These are phyloP conservation scores for Ogataea hybrid DNA, from an alignment of 1,139 yeast species.

Conservation along the genomic window DNA sequence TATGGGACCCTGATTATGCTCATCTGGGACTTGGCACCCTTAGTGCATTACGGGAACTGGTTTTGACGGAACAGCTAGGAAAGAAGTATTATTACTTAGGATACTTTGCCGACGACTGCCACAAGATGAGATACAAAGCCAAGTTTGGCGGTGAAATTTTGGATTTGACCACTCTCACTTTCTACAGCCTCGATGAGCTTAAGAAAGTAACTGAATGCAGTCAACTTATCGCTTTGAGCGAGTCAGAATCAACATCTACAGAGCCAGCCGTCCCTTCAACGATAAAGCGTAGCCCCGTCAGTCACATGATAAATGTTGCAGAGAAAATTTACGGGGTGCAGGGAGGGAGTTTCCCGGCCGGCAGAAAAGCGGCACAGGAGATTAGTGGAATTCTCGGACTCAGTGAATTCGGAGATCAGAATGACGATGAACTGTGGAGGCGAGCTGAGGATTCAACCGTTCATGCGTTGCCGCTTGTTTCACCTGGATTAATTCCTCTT, in stretches of 20 bases:
- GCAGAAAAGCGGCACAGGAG: slow-evolving; percentile 6
- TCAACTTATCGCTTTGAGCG: slow-evolving; percentile 41
- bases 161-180: slow-evolving; percentile 50
- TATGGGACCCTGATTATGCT: slow-evolving; percentile 84
- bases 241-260: slow-evolving; percentile 9
- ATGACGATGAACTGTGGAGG: slow-evolving; percentile 17
- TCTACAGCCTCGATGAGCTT: slow-evolving; percentile 41
- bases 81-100: slow-evolving; percentile 49
- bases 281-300: slow-evolving; percentile 2
- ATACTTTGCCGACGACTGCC: slow-evolving; percentile 73
- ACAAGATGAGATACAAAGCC: slow-evolving; percentile 80
- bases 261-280: slow-evolving; percentile 5
- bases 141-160: slow-evolving; percentile 73
- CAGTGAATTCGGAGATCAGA: slow-evolving; percentile 4
- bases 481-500: slow-evolving; percentile 54
- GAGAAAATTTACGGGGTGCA: slow-evolving; percentile 25
- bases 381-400: slow-evolving; percentile 10
- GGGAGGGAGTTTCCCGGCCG: slow-evolving; percentile 21
- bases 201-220: slow-evolving; percentile 38
- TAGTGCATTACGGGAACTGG: slow-evolving; percentile 71
- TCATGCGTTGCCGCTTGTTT: slow-evolving; percentile 39
- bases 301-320: slow-evolving; percentile 19
- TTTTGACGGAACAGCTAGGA: slow-evolving; percentile 43
- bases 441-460: background rate
- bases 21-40: slow-evolving; percentile 73